phyloP scores from a whole-genome alignment of 116 monocot species.

The Dioscorea cayenensis region DNA sequence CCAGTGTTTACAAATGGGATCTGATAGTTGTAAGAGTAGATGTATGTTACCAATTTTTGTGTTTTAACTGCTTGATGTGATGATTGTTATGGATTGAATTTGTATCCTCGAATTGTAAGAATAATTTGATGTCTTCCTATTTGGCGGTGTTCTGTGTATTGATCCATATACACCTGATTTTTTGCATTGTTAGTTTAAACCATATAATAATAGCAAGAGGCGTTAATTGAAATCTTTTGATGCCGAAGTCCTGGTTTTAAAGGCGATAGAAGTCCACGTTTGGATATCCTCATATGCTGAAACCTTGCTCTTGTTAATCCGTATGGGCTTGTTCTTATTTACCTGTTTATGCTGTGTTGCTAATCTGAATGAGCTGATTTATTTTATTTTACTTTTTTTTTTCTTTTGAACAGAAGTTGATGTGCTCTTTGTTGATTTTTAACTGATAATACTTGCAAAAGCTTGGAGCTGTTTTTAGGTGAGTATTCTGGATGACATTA shows the following conservation, averaged over 20 bases:
- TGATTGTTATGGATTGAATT: too few relatives aligned
- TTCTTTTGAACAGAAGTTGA: neutral
- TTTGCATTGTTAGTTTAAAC: neutral
- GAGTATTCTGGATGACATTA: too few relatives aligned
- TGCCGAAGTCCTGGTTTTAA: neutral
- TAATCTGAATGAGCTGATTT: neutral
- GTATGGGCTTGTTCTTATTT: neutral
- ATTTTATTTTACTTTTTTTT: neutral
- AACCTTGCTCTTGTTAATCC: neutral
- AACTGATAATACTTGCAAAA: too few relatives aligned
- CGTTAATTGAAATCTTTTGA: neutral
- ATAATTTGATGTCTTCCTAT: neutral
- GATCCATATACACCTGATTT: neutral
- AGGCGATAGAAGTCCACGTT: neutral
- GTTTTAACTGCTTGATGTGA: too few relatives aligned
- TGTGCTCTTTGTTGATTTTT: too few relatives aligned
- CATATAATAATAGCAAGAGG: neutral
- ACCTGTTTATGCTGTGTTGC: neutral
- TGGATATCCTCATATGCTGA: neutral
- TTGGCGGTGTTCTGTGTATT: neutral
- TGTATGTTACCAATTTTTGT: too few relatives aligned
- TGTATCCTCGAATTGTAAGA: neutral
- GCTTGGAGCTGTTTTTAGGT: too few relatives aligned
- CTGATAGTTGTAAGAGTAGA: too few relatives aligned
- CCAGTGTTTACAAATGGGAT: too few relatives aligned